phyloP scores from a whole-genome alignment of 257 asterid genomes.

The Jacaranda mimosifolia region DNA sequence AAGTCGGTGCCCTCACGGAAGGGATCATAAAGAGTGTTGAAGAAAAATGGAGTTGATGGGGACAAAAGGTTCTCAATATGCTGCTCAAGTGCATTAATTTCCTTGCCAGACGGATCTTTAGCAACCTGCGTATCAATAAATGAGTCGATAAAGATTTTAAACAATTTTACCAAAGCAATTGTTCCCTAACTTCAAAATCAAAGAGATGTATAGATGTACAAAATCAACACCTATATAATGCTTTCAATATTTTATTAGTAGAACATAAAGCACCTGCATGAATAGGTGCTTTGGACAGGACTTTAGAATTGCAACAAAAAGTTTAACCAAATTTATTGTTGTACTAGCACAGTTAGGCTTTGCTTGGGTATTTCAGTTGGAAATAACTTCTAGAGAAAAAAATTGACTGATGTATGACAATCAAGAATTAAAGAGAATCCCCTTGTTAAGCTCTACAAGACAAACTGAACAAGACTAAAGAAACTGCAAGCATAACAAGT shows the following conservation, averaged over 20 bases:
- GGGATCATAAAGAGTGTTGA: slow-evolving; percentile 45
- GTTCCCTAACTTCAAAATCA: neutral
- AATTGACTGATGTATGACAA: neutral
- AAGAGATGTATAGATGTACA: neutral
- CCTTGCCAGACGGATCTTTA: slow-evolving; percentile 26
- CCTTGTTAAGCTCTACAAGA: neutral
- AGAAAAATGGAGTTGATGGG: slow-evolving; percentile 45
- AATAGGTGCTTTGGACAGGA: neutral
- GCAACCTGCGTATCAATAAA: slow-evolving; percentile 28
- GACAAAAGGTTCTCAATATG: slow-evolving; percentile 41
- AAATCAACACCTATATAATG: neutral
- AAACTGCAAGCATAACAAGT: neutral
- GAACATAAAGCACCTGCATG: neutral
- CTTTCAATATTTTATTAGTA: neutral
- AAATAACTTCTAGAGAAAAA: neutral
- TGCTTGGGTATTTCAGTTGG: neutral
- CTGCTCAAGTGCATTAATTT: slow-evolving; percentile 40
- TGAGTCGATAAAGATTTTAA: neutral
- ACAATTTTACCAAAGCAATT: neutral
- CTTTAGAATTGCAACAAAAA: neutral
- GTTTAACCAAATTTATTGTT: neutral
- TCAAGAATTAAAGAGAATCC: neutral
- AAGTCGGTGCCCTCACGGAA: slow-evolving; percentile 39
- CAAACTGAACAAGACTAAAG: neutral
- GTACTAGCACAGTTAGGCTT: neutral